Conservation (phyloP, 805 yeast genomes). For the Pichia californica region DNA sequence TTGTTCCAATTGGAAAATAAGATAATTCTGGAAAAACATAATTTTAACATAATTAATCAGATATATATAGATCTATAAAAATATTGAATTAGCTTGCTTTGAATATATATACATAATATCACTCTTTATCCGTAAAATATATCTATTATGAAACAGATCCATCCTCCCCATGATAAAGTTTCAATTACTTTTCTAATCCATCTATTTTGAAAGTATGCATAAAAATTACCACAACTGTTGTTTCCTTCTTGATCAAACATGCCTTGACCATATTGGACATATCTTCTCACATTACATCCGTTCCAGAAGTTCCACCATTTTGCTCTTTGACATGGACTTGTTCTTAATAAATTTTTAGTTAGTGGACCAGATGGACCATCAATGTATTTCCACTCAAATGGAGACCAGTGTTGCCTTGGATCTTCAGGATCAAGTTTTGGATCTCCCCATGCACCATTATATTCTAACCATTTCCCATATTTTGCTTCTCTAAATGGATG, state of each 20-base stretch:
- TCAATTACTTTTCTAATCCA: slow-evolving; percentile 29
- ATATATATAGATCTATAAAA: too few species aligned
- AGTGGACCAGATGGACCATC: slow-evolving; percentile 94
- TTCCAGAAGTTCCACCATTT: slow-evolving; percentile 92
- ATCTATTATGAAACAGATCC: slow-evolving; percentile 38
- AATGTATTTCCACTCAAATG: slow-evolving; percentile 84
- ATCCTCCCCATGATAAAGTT: slow-evolving; percentile 39
- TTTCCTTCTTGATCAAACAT: slow-evolving; percentile 75
- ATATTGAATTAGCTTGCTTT: too few species aligned
- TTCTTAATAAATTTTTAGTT: slow-evolving; percentile 63
- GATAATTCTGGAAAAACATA: neutral
- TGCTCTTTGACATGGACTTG: slow-evolving; percentile 69
- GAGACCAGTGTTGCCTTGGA: slow-evolving; percentile 77
- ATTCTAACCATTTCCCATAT: slow-evolving; percentile 75
- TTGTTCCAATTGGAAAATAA: slow-evolving; percentile 29
- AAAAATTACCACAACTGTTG: slow-evolving; percentile 56
- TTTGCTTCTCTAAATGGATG: slow-evolving; percentile 44
- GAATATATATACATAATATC: slow-evolving; percentile 21
- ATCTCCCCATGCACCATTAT: slow-evolving; percentile 89
- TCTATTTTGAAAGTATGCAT: slow-evolving; percentile 15
- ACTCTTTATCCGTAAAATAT: slow-evolving; percentile 37
- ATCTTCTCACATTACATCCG: slow-evolving; percentile 72
- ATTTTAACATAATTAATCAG: too few species aligned
- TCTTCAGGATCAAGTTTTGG: slow-evolving; percentile 57
- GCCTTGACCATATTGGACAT: slow-evolving; percentile 78